Evolutionary conservation across 2,329 filamentous ascomycete species (phyloP).

Genomic region (Nigrospora sphaerica): DNA sequence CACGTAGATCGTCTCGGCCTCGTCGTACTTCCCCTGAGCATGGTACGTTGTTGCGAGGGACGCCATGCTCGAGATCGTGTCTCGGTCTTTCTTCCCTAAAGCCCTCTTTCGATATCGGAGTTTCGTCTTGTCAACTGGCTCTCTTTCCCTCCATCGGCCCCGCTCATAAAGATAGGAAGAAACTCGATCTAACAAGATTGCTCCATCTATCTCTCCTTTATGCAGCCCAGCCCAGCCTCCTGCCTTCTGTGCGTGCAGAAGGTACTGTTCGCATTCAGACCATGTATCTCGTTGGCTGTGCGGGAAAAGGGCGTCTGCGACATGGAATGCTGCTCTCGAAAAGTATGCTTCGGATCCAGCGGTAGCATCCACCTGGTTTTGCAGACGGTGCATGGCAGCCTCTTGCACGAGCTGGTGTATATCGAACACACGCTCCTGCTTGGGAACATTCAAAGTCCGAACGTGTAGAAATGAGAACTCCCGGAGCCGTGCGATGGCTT

Average conservation of each 20-base stretch:
- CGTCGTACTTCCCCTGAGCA: conserved; percentile 2
- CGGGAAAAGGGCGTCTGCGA: conserved; percentile 13
- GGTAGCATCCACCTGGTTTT: conserved; percentile 6
- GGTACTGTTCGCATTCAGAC: conserved; percentile 16
- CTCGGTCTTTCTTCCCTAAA: conserved; percentile 14
- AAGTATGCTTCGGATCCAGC: conserved; percentile 15
- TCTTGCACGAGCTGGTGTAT: conserved; percentile 24
- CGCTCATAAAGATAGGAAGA: conserved; percentile 13
- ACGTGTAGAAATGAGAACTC: conserved; percentile 25
- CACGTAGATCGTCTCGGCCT: conserved; percentile 1
- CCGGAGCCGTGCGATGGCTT: conserved; percentile 17
- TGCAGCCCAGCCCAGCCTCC: conserved; percentile 15
- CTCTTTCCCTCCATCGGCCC: conserved; percentile 16
- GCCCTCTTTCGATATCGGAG: conserved; percentile 7
- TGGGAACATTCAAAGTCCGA: not conserved
- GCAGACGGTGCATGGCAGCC: conserved; percentile 12
- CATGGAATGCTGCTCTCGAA: conserved; percentile 11
- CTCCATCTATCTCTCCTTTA: conserved; percentile 5
- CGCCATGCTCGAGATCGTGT: too few relatives aligned
- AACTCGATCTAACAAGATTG: conserved; percentile 7
- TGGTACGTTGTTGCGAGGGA: too few relatives aligned
- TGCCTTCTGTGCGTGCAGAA: conserved; percentile 19
- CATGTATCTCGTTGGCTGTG: conserved; percentile 7
- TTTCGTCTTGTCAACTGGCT: conserved; percentile 10
- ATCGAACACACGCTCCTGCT: conserved; percentile 12